Conservation (phyloP, 106 monocot species). For the Acorus calamus region DNA sequence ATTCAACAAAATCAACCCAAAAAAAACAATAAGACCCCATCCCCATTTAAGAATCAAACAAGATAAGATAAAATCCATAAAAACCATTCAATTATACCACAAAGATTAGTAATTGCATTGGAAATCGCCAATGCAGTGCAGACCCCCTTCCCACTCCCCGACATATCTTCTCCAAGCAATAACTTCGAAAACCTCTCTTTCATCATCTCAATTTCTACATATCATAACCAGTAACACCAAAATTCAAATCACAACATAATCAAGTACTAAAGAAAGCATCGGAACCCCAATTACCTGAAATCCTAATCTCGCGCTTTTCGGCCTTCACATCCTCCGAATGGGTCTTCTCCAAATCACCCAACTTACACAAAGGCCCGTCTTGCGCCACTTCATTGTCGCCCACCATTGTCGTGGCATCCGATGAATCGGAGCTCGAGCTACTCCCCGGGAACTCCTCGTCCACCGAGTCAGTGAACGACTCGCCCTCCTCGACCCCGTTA, state of each 20-base stretch:
- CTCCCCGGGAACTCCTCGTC: constrained; percentile 23
- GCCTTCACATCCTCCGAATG: constrained; percentile 3
- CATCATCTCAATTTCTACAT: constrained; percentile 84
- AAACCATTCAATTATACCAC: constrained; percentile 23
- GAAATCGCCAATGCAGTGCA: constrained; percentile 80
- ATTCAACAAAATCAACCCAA: background rate
- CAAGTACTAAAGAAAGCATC: background rate
- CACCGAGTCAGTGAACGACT: constrained; percentile 30
- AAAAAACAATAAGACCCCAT: background rate
- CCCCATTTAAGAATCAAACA: no score
- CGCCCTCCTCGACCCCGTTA: constrained; percentile 9
- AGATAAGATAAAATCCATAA: background rate
- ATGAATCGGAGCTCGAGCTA: constrained; percentile 24
- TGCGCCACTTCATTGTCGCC: background rate
- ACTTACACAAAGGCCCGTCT: constrained; percentile 1
- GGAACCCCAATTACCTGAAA: constrained; percentile 15
- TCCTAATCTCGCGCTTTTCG: constrained; percentile 15
- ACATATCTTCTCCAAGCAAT: constrained; percentile 97
- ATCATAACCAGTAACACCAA: background rate
- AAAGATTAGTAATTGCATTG: constrained; percentile 95
- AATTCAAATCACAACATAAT: background rate
- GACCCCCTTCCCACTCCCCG: constrained; percentile 85
- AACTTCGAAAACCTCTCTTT: constrained; percentile 91
- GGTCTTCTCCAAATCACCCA: constrained; percentile 6
- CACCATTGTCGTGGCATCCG: background rate